Conservation (phyloP, 2,329 filamentous ascomycete species). For the Raffaelea deltoideospora region DNA sequence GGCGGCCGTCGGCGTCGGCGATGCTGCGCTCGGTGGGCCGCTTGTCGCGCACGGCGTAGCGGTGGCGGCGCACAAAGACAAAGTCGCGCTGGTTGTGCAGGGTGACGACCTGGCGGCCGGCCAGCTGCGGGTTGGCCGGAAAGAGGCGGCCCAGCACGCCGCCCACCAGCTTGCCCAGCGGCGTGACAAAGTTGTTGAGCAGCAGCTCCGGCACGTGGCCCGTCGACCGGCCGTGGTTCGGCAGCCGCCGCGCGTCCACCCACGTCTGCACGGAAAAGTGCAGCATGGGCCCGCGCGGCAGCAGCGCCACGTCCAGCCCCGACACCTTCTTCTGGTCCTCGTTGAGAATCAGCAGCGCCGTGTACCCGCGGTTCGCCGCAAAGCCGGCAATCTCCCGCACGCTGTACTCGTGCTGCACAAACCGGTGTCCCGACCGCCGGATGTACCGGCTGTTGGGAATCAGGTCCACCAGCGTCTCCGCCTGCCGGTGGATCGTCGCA, state of each 20-base stretch:
- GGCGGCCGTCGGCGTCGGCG: slow-evolving; percentile 64
- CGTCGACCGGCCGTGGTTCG: slow-evolving; percentile 77
- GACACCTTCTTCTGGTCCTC: slow-evolving; percentile 79
- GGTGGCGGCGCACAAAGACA: slow-evolving; percentile 80
- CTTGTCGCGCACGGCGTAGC: slow-evolving; percentile 89
- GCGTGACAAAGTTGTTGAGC: slow-evolving; percentile 88
- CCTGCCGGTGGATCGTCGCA: slow-evolving; percentile 74
- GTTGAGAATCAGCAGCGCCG: slow-evolving; percentile 68
- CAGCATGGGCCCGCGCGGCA: slow-evolving; percentile 78
- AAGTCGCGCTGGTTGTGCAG: slow-evolving; percentile 93
- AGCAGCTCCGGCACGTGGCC: slow-evolving; percentile 83
- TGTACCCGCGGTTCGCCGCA: slow-evolving; percentile 69
- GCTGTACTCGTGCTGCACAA: slow-evolving; percentile 71
- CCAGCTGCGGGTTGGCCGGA: slow-evolving; percentile 55
- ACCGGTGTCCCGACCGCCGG: slow-evolving; percentile 66
- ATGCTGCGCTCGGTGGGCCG: slow-evolving; percentile 75
- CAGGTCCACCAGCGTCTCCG: slow-evolving; percentile 58
- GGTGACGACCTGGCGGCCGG: slow-evolving; percentile 79
- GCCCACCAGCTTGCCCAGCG: slow-evolving; percentile 75
- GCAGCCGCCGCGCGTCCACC: slow-evolving; percentile 74
- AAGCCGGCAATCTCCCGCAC: slow-evolving; percentile 81
- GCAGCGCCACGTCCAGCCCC: slow-evolving; percentile 68
- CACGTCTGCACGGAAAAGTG: slow-evolving; percentile 87
- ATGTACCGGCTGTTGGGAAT: slow-evolving; percentile 86
- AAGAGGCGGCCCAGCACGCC: slow-evolving; percentile 70